Evolutionary conservation across 2,329 filamentous ascomycete species (phyloP).

Genomic region (Alternaria incomplexa): DNA sequence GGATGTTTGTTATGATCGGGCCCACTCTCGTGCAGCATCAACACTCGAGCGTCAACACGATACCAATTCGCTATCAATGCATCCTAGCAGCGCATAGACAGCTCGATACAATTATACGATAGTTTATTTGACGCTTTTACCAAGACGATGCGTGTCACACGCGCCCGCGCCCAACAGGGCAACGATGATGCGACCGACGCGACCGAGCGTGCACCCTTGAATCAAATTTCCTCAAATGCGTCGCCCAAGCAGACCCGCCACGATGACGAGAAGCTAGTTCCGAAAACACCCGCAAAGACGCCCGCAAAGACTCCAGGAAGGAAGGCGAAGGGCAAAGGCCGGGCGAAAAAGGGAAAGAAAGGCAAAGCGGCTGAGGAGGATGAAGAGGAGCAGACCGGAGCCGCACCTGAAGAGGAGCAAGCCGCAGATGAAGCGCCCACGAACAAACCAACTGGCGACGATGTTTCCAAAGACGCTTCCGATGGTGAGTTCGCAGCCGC

Average conservation of each 20-base stretch:
- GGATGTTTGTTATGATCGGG: slow-evolving; percentile 28
- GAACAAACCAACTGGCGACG: slow-evolving; percentile 30
- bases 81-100: slow-evolving; percentile 17
- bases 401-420: slow-evolving; percentile 27
- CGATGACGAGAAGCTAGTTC: slow-evolving; percentile 25
- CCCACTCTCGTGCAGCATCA: slow-evolving; percentile 17
- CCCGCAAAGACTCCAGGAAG: slow-evolving; percentile 39
- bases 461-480: slow-evolving; percentile 15
- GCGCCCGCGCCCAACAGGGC: slow-evolving; percentile 51
- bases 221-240: slow-evolving; percentile 49
- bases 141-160: slow-evolving; percentile 51
- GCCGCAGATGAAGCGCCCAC: slow-evolving; percentile 25
- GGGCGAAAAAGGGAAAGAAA: slow-evolving; percentile 36
- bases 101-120: slow-evolving; percentile 1
- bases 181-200: slow-evolving; percentile 46
- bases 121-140: background rate
- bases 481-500: slow-evolving; percentile 23
- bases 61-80: slow-evolving; percentile 20
- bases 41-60: slow-evolving; percentile 25
- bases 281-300: slow-evolving; percentile 43
- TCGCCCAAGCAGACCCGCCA: slow-evolving; percentile 21
- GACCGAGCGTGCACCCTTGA: slow-evolving; percentile 46
- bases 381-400: slow-evolving; percentile 19
- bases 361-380: slow-evolving; percentile 25
- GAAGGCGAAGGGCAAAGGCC: slow-evolving; percentile 36